These are phyloP conservation scores for Byssothecium circinans DNA, from an alignment of 2,329 filamentous ascomycete species.

Conservation along the genomic window DNA sequence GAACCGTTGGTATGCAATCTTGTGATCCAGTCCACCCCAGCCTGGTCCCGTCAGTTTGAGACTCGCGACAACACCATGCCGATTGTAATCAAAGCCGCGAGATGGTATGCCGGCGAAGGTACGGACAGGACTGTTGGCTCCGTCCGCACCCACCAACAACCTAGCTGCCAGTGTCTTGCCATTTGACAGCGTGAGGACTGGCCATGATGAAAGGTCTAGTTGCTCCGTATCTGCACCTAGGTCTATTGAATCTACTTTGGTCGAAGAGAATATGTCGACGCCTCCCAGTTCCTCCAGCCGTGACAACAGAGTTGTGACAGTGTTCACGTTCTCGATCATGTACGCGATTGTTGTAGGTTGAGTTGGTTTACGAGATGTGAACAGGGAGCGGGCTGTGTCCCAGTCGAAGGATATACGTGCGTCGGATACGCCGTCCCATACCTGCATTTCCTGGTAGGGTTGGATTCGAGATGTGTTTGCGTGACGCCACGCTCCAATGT, in stretches of 20 bases:
- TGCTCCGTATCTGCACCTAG: constrained; percentile 68
- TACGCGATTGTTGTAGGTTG: constrained; percentile 73
- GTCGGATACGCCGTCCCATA: constrained; percentile 92
- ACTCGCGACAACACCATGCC: constrained; percentile 90
- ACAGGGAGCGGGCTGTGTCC: constrained; percentile 50
- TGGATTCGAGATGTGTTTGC: constrained; percentile 74
- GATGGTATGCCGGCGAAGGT: constrained; percentile 84
- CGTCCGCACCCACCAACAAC: constrained; percentile 88
- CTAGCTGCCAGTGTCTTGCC: constrained; percentile 73
- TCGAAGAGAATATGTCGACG: constrained; percentile 72
- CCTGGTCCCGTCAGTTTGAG: constrained; percentile 65
- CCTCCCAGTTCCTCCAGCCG: constrained; percentile 69
- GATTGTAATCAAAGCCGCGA: constrained; percentile 88
- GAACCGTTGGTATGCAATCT: constrained; percentile 93
- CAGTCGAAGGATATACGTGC: constrained; percentile 89
- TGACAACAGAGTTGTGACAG: constrained; percentile 75
- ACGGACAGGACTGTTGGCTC: constrained; percentile 90
- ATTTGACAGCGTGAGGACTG: constrained; percentile 72
- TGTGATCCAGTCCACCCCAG: constrained; percentile 49
- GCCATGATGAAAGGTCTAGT: constrained; percentile 83
- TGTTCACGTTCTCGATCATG: constrained; percentile 94
- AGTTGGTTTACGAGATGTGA: constrained; percentile 45
- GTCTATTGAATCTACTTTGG: constrained; percentile 76
- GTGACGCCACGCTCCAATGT: constrained; percentile 83
- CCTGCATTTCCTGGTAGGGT: constrained; percentile 93